Percentiles rank a stretch among this genome's conserved stretches.
phyloP scores from a whole-genome alignment of 371 early-diverging fungal species.

The Mucor sp. region DNA sequence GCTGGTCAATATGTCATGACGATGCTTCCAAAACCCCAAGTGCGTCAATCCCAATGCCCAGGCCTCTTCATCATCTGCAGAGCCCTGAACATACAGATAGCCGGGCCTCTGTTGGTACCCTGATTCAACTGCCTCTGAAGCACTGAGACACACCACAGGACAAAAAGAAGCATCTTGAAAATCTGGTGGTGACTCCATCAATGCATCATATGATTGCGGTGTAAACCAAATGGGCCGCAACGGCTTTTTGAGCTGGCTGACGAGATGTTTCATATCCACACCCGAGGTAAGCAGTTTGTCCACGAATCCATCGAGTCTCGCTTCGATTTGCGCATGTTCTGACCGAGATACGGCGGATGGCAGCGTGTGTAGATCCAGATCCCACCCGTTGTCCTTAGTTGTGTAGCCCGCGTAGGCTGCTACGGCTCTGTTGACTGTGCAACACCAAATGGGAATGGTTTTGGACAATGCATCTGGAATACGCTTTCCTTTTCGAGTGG shows the following conservation, averaged over 20 bases:
- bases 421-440: conserved; percentile 66
- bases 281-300: conserved; percentile 57
- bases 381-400: conserved; percentile 45
- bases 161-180: conserved; percentile 53
- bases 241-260: conserved; percentile 57
- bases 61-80: conserved; percentile 87
- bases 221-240: conserved; percentile 84
- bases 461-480: conserved; percentile 85
- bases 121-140: conserved; percentile 65
- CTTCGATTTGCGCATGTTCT: conserved; percentile 73
- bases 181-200: conserved; percentile 49
- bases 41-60: conserved; percentile 79
- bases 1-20: conserved; percentile 45
- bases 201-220: conserved; percentile 54
- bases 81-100: conserved; percentile 85
- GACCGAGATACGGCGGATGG: conserved; percentile 69
- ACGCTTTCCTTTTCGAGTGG: conserved; percentile 83
- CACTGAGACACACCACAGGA: conserved; percentile 76
- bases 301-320: conserved; percentile 60
- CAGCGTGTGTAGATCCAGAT: conserved; percentile 62
- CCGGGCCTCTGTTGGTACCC: conserved; percentile 55
- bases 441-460: conserved; percentile 91
- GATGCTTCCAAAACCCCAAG: conserved; percentile 73
- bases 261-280: conserved; percentile 52
- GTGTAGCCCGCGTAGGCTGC: conserved; percentile 5